A percentile compares a stretch with the other conserved stretches of the same genome.
Evolutionary conservation across 1,284 basidiomycete species (phyloP).

Genomic region (Rhodotorula sp.): DNA sequence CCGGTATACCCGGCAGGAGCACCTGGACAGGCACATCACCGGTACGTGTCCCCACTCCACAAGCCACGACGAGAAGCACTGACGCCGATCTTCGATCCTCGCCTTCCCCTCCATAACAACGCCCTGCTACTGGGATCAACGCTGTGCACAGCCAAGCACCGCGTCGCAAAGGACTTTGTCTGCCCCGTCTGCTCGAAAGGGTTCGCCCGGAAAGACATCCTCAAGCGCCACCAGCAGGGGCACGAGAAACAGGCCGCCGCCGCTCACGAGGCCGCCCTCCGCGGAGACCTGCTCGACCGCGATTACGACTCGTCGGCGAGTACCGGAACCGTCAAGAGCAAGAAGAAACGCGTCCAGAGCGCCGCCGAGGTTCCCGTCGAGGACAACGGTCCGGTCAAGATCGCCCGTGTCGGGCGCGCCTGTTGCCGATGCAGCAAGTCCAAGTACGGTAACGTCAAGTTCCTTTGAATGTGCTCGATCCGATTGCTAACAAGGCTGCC

Average conservation of each 20-base stretch:
- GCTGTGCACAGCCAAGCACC: conserved; percentile 20
- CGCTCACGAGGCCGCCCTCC: conserved; percentile 24
- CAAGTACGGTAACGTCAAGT: conserved; percentile 23
- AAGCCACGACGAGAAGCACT: too few relatives aligned
- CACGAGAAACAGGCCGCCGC: conserved; percentile 33
- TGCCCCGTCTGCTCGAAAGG: conserved; percentile 39
- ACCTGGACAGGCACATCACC: conserved; percentile 33
- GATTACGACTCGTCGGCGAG: conserved; percentile 10
- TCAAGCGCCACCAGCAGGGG: conserved; percentile 34
- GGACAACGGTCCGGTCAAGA: conserved; percentile 25
- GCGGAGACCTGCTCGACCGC: conserved; percentile 20
- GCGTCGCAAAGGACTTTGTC: conserved; percentile 37
- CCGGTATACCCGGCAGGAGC: conserved; percentile 31
- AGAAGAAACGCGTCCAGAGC: conserved; percentile 21
- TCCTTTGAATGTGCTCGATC: too few relatives aligned
- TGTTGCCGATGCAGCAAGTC: conserved; percentile 34
- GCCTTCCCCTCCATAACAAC: background rate
- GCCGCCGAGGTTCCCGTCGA: conserved; percentile 15
- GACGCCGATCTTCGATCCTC: background rate
- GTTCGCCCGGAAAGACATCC: conserved; percentile 40
- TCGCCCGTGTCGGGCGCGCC: conserved; percentile 28
- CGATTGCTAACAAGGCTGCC: too few relatives aligned
- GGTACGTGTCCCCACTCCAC: conserved; percentile 6
- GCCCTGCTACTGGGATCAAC: too few relatives aligned
- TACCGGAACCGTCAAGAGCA: conserved; percentile 9